Percentiles rank a stretch among this genome's conserved stretches.
phyloP scores from a whole-genome alignment of 805 yeast species.

The Zygosaccharomyces lentus region DNA sequence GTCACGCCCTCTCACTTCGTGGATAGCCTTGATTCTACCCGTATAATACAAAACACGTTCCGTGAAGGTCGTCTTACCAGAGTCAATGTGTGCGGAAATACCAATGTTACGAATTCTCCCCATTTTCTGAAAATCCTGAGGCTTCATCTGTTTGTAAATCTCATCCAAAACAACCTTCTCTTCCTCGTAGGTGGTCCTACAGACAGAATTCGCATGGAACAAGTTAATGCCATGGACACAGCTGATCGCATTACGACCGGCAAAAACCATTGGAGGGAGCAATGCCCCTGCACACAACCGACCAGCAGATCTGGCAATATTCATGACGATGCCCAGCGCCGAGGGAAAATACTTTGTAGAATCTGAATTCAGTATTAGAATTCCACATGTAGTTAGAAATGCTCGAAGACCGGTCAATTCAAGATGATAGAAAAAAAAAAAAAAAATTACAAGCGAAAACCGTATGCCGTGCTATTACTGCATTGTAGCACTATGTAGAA shows the following conservation, averaged over 20 bases:
- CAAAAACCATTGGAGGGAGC: not conserved
- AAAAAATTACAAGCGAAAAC: slow-evolving; percentile 8
- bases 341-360: not conserved
- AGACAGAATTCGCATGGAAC: slow-evolving; percentile 14
- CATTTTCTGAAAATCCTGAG: slow-evolving; percentile 49
- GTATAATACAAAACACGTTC: slow-evolving; percentile 95
- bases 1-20: slow-evolving; percentile 95
- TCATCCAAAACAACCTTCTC: slow-evolving; percentile 67
- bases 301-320: slow-evolving; percentile 3
- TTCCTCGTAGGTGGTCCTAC: slow-evolving; percentile 54
- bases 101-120: slow-evolving; percentile 84
- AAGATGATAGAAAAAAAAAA: not conserved
- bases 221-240: not conserved
- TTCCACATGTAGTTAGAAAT: not conserved
- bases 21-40: slow-evolving; percentile 94
- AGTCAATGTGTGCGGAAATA: slow-evolving; percentile 96
- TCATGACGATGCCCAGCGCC: slow-evolving; percentile 4
- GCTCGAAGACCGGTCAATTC: not conserved
- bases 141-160: slow-evolving; percentile 45
- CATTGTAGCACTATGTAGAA: not conserved
- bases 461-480: slow-evolving; percentile 8
- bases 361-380: not conserved
- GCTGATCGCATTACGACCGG: not conserved
- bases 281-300: slow-evolving; percentile 2
- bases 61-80: slow-evolving; percentile 97